Evolutionary conservation across 106 monocot genomes (phyloP), one percentile per base, ranked within the genome.

Genomic region (Dendrobium chrysotoxum): DNA sequence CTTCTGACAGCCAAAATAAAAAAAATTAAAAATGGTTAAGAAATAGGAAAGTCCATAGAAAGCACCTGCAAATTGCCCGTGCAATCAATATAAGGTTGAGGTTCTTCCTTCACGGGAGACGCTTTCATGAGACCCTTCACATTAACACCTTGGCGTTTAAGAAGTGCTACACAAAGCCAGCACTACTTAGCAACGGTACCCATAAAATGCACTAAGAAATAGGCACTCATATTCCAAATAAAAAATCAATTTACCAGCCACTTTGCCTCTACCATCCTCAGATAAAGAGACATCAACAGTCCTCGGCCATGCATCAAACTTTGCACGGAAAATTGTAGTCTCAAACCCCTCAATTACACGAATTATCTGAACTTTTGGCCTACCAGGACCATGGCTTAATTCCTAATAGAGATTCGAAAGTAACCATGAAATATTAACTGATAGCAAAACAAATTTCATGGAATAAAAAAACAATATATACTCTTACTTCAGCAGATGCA

Each of bases 271-370:
- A 30, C 93, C 89, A 83, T 99, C 99, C 82, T 95, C 95, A 38
- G 95, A 89, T 66, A 89, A 88, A 83, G 86, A 80, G 15, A 85
- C 84, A 81, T 93, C 91, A 85, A 79, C 83, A 83, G 54, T 83
- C 77, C 81, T 85, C 10, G 96, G 89, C 96, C 96, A 96, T 68
- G 84, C 71, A 77, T 77, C 83, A 88, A 96, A 96, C 53, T 91
- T 96, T 42, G 90, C 90, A 53, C 86, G 80, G 28, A 96, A 96
- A 26, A 65, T 80, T 31, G 91, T 87, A 9, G 89, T 93, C 85
- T 96, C 96, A 90, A 90, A 93, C 81, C 96, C 96, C 77, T 96
- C 96, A 80, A 96, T 96, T 39, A 96, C 84, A 76, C 96, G 88
- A 77, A 90, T 85, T 50, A 91, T 70, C 53, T 91, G 85, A 83